Percentiles rank a stretch among this genome's conserved stretches.
Conservation (phyloP, 495 filamentous ascomycete genomes). For the Penicillium angulare region DNA sequence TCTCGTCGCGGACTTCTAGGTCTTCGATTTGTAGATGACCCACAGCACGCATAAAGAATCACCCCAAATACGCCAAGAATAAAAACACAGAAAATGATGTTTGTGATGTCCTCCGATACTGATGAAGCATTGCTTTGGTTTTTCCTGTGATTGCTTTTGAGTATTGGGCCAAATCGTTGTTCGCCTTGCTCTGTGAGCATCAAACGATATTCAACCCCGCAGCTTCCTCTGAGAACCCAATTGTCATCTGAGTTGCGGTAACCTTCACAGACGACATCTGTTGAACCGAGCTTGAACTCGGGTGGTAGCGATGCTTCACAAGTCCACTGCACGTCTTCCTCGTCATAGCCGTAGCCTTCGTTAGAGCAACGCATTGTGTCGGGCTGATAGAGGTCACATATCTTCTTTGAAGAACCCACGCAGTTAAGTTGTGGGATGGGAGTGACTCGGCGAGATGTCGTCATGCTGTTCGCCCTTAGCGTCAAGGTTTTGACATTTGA, state of each 20-base stretch:
- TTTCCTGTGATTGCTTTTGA: conserved; percentile 1
- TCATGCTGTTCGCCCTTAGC: conserved; percentile 59
- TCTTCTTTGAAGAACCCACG: conserved; percentile 60
- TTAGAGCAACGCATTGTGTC: conserved; percentile 89
- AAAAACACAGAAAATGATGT: conserved; percentile 50
- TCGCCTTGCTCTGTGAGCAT: conserved; percentile 80
- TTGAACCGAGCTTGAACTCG: conserved; percentile 84
- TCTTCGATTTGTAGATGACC: conserved; percentile 13
- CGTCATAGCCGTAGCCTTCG: conserved; percentile 64
- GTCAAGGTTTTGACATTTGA: conserved; percentile 78
- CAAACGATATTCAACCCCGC: conserved; percentile 89
- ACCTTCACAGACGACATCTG: conserved; percentile 92
- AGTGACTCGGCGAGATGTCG: conserved; percentile 71
- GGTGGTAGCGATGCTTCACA: conserved; percentile 76
- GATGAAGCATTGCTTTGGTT: neutral
- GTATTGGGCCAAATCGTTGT: conserved; percentile 55
- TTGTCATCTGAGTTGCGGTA: conserved; percentile 72
- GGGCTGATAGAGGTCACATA: conserved; percentile 62
- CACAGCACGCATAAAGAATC: conserved; percentile 28
- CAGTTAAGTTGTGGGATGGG: conserved; percentile 83
- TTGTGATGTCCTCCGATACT: conserved; percentile 14
- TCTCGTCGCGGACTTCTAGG: conserved; percentile 6
- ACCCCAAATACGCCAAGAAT: conserved; percentile 38
- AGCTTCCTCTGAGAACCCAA: conserved; percentile 84
- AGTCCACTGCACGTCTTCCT: conserved; percentile 81